Evolutionary conservation across 176 grass and related monocot genomes (phyloP), one percentile per base, ranked within the genome.

Genomic region (Thinopyrum elongatum): DNA sequence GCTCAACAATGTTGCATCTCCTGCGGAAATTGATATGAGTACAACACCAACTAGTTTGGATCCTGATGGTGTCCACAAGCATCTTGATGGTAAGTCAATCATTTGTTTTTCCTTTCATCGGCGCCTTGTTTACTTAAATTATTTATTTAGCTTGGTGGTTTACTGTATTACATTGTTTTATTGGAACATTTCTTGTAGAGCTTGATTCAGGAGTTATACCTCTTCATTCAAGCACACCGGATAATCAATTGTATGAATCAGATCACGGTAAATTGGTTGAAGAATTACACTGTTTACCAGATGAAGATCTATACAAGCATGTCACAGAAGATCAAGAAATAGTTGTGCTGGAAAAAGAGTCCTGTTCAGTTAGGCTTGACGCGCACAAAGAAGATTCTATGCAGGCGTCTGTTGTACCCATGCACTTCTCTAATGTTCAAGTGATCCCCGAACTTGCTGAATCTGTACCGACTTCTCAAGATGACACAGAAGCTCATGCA

Each of bases 191-290:
- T 92, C 7, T 59, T 84, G 65, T 58, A 86, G 83, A 85, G 33
- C 62, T 84, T 87, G 84, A 87, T 85, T 80, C 85, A 85, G 92
- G 77, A 90, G 88, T 76, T 88, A 49, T 33, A 63, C 55, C 23
- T 30, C 39, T 53, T 57, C 13, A 57, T 67, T 83, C 66, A 83
- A 85, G 28, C 65, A 76, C 62, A 5, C 3, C 3, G 16, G 17
- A 80, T 79, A 51, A 57, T 87, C 39, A 73, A 57, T 62, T 41
- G 39, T 77, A 47, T 74, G 79, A 80, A 83, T 79, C 78, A 86
- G 19, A 88, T 76, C 66, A 85, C 57, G 58, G 74, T 25, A 42
- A 25, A 49, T 76, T 69, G 73, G 22, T 85, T 81, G 60, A 83
- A 53, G 74, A 92, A 35, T 34, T 77, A 46, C 65, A 9, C 53